Evolutionary conservation across 139 green algal species (phyloP).

Genomic region (Chlorella sp.): DNA sequence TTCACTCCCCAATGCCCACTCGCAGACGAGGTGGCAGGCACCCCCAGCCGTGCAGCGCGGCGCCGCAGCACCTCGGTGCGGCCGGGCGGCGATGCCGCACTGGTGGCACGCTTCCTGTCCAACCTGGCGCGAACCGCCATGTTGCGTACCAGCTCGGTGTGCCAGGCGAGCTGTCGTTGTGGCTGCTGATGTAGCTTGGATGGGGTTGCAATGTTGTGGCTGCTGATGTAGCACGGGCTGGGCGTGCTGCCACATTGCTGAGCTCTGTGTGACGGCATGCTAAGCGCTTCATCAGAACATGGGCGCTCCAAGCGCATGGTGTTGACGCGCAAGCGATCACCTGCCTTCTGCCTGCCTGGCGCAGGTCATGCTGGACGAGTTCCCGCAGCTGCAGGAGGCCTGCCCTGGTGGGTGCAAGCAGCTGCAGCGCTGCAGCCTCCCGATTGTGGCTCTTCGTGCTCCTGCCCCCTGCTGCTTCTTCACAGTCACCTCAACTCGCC

Average conservation of each 20-base stretch:
- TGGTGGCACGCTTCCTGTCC: constrained; percentile 26
- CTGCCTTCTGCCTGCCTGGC: not conserved
- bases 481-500: no score
- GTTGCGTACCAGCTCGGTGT: not conserved
- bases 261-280: not conserved
- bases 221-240: no score
- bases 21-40: no score
- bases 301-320: no score
- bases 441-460: no score
- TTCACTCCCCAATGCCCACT: no score
- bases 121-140: constrained; percentile 22
- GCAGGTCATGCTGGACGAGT: constrained; percentile 13
- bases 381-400: not conserved
- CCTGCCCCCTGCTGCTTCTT: no score
- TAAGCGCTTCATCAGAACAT: not conserved
- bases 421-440: no score
- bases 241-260: not conserved
- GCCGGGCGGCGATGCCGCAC: not conserved
- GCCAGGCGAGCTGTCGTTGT: not conserved
- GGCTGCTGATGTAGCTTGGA: not conserved
- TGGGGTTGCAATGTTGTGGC: no score
- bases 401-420: not conserved
- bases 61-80: not conserved
- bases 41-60: no score
- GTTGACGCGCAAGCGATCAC: no score